A percentile compares a stretch with the other conserved stretches of the same genome.
These are phyloP conservation scores for Hypoxylon rubiginosum DNA, from an alignment of 2,329 filamentous ascomycete species.

Conservation along the genomic window DNA sequence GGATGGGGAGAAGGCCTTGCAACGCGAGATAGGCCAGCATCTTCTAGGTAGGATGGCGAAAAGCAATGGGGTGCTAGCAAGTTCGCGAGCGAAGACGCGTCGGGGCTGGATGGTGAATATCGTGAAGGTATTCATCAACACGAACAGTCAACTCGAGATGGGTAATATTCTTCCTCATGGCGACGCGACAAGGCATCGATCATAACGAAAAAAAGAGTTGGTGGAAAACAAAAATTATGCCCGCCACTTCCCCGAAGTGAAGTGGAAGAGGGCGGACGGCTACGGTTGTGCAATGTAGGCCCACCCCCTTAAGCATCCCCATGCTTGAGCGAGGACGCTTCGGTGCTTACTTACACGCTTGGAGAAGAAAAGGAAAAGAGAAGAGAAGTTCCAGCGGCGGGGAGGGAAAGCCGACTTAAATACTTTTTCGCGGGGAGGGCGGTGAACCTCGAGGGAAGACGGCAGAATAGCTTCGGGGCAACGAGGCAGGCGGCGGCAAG, in stretches of 20 bases:
- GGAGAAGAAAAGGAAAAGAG: slow-evolving; percentile 41
- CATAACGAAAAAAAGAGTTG: slow-evolving; percentile 29
- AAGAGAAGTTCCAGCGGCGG: background rate
- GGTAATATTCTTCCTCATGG: slow-evolving; percentile 30
- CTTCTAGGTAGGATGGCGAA: background rate
- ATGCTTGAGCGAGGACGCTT: slow-evolving; percentile 49
- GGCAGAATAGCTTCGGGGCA: background rate
- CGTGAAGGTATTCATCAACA: background rate
- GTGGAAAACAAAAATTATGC: slow-evolving; percentile 54
- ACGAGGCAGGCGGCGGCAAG: background rate
- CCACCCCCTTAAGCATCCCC: slow-evolving; percentile 50
- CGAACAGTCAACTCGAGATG: background rate
- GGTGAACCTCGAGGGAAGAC: background rate
- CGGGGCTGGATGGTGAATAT: background rate
- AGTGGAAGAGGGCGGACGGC: slow-evolving; percentile 57
- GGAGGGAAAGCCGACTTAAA: slow-evolving; percentile 1
- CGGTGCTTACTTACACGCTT: slow-evolving; percentile 53
- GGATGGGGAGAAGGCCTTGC: no score
- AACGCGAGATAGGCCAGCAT: no score
- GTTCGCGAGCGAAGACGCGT: background rate
- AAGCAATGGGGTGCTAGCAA: background rate
- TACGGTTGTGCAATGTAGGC: slow-evolving; percentile 70
- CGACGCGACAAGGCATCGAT: slow-evolving; percentile 30
- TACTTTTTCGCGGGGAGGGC: background rate
- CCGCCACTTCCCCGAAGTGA: slow-evolving; percentile 50